Conservation (phyloP, 2,329 filamentous ascomycete species). For the Nothomitra cinnamomea region DNA sequence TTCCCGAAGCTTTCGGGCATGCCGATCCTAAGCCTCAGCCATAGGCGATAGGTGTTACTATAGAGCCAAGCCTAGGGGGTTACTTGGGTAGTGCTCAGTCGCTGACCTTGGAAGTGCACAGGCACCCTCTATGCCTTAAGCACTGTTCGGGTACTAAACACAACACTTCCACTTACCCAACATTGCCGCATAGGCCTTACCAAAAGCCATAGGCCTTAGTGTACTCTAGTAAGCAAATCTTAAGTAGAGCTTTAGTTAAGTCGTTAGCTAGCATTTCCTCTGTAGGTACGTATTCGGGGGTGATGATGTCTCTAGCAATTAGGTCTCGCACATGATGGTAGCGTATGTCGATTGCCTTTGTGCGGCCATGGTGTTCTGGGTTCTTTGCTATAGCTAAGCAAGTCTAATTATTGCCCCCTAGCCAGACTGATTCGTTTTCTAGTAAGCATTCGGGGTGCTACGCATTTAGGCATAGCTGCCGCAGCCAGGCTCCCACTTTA, state of each 20-base stretch:
- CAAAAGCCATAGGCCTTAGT: not conserved
- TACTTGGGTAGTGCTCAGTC: no score
- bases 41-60: no score
- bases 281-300: constrained; percentile 3
- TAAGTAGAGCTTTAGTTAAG: not conserved
- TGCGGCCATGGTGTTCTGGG: not conserved
- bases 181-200: not conserved
- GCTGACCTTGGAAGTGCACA: no score
- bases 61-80: no score
- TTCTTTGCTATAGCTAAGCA: constrained; percentile 6
- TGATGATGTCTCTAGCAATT: constrained; percentile 4
- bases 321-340: constrained; percentile 8
- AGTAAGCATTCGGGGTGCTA: not conserved
- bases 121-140: not conserved
- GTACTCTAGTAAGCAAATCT: not conserved
- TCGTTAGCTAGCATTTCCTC: not conserved
- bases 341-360: constrained; percentile 10
- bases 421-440: not conserved
- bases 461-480: not conserved
- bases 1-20: no score
- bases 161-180: not conserved
- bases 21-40: no score
- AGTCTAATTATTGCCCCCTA: constrained; percentile 5
- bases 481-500: not conserved
- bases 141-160: not conserved